Evolutionary conservation across 2,329 filamentous ascomycete genomes (phyloP), one percentile per base, ranked within the genome.

Genomic region (Fusarium algeriense): DNA sequence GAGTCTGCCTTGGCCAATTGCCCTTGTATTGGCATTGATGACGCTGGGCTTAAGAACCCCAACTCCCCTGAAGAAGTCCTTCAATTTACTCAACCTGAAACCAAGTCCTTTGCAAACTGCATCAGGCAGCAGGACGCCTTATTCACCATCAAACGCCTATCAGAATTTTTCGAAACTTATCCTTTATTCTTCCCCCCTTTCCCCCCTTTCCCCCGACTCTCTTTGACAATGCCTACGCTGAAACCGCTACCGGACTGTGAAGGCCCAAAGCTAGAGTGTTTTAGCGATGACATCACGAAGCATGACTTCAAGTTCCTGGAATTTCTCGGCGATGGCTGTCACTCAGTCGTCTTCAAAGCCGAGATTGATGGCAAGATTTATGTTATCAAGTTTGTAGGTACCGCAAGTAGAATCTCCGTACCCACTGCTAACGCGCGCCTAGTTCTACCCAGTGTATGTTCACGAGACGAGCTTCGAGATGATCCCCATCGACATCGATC

Each of bases 211-310:
- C 32, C 10, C 2, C 6, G 23, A 7, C 28, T 1, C 5, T 1
- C 38, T 40, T 49, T 9, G 2, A 41, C 30, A 19, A 70, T 70
- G 67, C 45, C 61, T 35, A 15, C 37, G 1, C 40, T 41, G 0
- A 55, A 56, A 28, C 50, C 48, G 4, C 53, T 64, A 2, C 67
- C 64, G 13, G 53, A 69, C 10, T 57, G 41, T 12, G 56, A 60
- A 14, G 68, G 69, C 0, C 69, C 64, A 10, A 71, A 71, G 17
- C 40, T 71, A 0, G 52, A 52, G 1, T 54, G 50, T 23, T 71
- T 71, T 40, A 37, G 43, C 1, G 52, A 71, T 9, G 54, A 71
- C 1, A n/a, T 71, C 8, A 23, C 37, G 1, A 37, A 34, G 3
- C 59, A 66, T 12, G 0, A 66, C 46, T 63, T 60, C 32, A 54